Evolutionary conservation across 306 rosid genomes (phyloP).

Genomic region (Trifolium repens): DNA sequence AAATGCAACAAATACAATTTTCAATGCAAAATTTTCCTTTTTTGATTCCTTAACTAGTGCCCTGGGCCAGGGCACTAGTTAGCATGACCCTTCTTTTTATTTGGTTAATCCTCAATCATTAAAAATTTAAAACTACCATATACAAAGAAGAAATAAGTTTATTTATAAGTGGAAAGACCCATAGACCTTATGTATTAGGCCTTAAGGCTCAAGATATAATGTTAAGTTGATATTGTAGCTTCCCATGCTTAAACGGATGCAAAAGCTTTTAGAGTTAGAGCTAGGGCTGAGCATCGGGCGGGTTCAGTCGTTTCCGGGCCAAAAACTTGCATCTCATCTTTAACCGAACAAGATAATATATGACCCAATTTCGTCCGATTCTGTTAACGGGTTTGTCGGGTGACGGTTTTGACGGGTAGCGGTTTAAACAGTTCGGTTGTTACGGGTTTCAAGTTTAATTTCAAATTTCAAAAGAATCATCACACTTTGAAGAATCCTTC

Average conservation of each 20-base stretch:
- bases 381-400: not conserved
- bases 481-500: too few species aligned
- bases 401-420: not conserved
- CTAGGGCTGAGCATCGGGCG: too few species aligned
- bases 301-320: too few species aligned
- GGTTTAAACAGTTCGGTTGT: not conserved
- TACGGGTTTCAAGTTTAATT: not conserved
- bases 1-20: too few species aligned
- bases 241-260: not conserved
- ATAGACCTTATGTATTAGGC: not conserved
- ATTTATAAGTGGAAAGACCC: not conserved
- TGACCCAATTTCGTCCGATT: not conserved
- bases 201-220: conserved; percentile 1
- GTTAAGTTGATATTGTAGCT: conserved; percentile 1
- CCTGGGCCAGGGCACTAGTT: too few species aligned
- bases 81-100: not conserved
- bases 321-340: too few species aligned
- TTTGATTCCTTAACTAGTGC: too few species aligned
- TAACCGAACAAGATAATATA: not conserved
- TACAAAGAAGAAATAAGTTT: conserved; percentile 29
- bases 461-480: not conserved
- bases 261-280: not conserved
- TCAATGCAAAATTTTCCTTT: too few species aligned
- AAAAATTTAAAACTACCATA: conserved; percentile 12
- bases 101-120: conserved; percentile 6